Percentiles rank a stretch among this genome's conserved stretches.
phyloP scores from a whole-genome alignment of 1,284 basidiomycete genomes.

The Inonotus hispidus region DNA sequence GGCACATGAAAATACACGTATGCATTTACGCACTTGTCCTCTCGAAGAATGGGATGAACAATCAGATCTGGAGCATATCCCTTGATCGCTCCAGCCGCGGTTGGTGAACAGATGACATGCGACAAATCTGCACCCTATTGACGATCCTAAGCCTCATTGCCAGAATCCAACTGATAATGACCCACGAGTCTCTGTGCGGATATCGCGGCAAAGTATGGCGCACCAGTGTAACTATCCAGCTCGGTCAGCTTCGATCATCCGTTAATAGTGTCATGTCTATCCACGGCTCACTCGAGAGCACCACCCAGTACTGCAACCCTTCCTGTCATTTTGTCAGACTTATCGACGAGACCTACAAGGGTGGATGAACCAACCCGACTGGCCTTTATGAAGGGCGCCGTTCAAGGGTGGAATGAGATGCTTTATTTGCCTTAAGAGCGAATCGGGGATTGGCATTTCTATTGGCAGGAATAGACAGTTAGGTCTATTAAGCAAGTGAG shows the following conservation, averaged over 20 bases:
- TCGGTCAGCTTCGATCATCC: neutral
- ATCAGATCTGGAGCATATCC: slow-evolving; percentile 95
- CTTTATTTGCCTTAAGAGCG: slow-evolving; percentile 64
- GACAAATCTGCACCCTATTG: slow-evolving; percentile 85
- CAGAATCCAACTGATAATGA: slow-evolving; percentile 14
- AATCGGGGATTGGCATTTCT: slow-evolving; percentile 54
- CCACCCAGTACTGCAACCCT: slow-evolving; percentile 93
- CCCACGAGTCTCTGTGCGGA: slow-evolving; percentile 78
- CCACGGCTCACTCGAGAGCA: slow-evolving; percentile 70
- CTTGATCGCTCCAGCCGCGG: slow-evolving; percentile 88
- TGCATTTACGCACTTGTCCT: slow-evolving; percentile 41
- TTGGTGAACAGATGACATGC: slow-evolving; percentile 95
- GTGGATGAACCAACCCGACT: slow-evolving; percentile 61
- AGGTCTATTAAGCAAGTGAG: neutral
- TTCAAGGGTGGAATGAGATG: slow-evolving; percentile 81
- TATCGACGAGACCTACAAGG: neutral
- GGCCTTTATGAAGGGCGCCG: slow-evolving; percentile 88
- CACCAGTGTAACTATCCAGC: slow-evolving; percentile 77
- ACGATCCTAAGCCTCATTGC: neutral
- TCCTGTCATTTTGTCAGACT: slow-evolving; percentile 36
- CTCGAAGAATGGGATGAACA: slow-evolving; percentile 84
- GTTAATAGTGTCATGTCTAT: neutral
- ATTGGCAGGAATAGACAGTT: neutral
- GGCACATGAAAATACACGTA: slow-evolving; percentile 5
- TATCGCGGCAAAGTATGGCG: slow-evolving; percentile 91